Evolutionary conservation across 805 yeast genomes (phyloP), one percentile per base, ranked within the genome.

Genomic region (Kodamaea hsintzibuensis): DNA sequence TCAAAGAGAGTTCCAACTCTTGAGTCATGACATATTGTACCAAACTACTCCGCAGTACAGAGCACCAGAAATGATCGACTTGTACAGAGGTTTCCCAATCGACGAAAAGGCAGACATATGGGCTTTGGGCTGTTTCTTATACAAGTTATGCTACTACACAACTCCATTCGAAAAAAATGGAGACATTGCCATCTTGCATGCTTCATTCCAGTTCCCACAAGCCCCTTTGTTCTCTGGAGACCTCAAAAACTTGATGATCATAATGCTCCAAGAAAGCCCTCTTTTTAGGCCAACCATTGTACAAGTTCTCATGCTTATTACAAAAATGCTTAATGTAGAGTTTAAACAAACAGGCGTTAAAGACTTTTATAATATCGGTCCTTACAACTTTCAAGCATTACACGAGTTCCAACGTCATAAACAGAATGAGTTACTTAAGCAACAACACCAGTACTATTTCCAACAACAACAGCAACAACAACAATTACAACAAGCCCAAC

Each of bases 41-140:
- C 96, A 93, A 65, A 93, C 99, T 0, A 93, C 99, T 3, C 96
- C 97, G 13, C 99, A 95, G 69, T 93, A 93, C 67, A 78, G 99
- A 58, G 79, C 96, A 0, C 99, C 99, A 0, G 99, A 93, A 67
- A 95, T 93, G 98, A 82, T 93, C 53, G 98, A 93, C 70, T 78
- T 92, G 22, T 86, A 87, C 66, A 77, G 91, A 47, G 89, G 91
- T 6, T 73, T 84, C 47, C 95, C 97, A 1, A 88, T 93, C 42
- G 95, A 93, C 69, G 96, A 92, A 63, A 91, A 91, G 69, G 80
- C 93, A 7, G 99, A 93, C 71, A 89, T 93, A 47, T 93, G 99
- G 99, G 99, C 99, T 0, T 73, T 93, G 47, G 99, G 99, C 9
- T 86, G 95, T 33, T 89, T 95, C 57, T 76, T 95, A 49, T 93